Evolutionary conservation across 768 basidiomycete species (phyloP).

Genomic region (Tephrocybe sp.): DNA sequence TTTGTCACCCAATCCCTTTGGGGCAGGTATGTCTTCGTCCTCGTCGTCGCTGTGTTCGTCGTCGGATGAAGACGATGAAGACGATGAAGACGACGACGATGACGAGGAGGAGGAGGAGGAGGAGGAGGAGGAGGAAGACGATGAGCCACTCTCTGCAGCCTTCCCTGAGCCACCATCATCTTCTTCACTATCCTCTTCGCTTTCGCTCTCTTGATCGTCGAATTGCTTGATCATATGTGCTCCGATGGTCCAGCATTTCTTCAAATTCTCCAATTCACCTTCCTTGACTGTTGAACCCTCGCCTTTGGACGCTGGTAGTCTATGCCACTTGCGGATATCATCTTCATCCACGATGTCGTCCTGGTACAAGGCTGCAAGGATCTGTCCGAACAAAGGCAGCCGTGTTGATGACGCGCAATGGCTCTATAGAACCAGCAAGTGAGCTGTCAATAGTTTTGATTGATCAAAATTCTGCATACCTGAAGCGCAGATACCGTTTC

Average conservation of each 20-base stretch:
- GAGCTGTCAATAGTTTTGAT: not conserved
- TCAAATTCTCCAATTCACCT: slow-evolving; percentile 50
- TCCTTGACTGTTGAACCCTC: slow-evolving; percentile 39
- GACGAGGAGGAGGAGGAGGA: too few species aligned
- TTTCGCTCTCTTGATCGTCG: slow-evolving; percentile 59
- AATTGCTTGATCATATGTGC: slow-evolving; percentile 80
- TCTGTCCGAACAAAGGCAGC: slow-evolving; percentile 75
- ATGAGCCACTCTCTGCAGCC: too few species aligned
- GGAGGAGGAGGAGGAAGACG: too few species aligned
- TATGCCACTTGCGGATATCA: slow-evolving; percentile 88
- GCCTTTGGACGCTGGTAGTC: slow-evolving; percentile 52
- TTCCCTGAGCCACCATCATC: too few species aligned
- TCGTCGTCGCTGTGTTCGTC: too few species aligned
- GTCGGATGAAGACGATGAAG: too few species aligned
- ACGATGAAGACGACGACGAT: too few species aligned
- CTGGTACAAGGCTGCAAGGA: slow-evolving; percentile 86
- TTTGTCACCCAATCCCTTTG: too few species aligned
- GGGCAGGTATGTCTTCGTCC: too few species aligned
- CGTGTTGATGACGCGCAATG: slow-evolving; percentile 67
- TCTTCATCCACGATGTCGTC: slow-evolving; percentile 91
- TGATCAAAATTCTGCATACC: slow-evolving; percentile 37
- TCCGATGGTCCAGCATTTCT: slow-evolving; percentile 70
- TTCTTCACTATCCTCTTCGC: slow-evolving; percentile 19
- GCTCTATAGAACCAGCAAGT: slow-evolving; percentile 35
- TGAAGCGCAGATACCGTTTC: slow-evolving; percentile 81